Base-by-base conservation (phyloP, 139 green algal species). In the Closterium sp. region DNA sequence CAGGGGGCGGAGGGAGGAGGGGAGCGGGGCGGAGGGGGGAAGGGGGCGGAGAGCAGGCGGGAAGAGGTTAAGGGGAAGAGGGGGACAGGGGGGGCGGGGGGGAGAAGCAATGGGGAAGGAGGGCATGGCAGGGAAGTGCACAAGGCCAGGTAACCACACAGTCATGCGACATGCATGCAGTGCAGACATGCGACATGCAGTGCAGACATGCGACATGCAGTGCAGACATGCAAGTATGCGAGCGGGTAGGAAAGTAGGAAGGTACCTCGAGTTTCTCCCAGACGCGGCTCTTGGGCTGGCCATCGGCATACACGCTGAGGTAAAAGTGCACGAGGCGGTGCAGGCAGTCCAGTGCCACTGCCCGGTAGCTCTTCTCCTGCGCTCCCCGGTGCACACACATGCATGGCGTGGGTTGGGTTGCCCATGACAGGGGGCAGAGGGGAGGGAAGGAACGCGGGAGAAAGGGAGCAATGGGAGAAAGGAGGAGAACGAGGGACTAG, bases 241-340 rank as follows among this genome's bases (percentile, higher is more conserved):
- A n/a, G n/a, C n/a, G n/a, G n/a, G n/a, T n/a, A n/a, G n/a, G n/a
- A n/a, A n/a, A 6, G 34, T 10, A 42, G 34, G 34, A 10, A 42
- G 62, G 21, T 87, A 89, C 87, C 87, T 89, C 31, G 87, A 89
- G 87, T 21, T 89, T 73, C 24, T 73, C 87, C 87, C 87, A 89
- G 24, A 89, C 87, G 87, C 87, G 87, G 87, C 87, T 89, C 85
- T 90, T 93, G 29, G 90, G n/a, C 38, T 92, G 85, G 87, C 32
- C 21, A 86, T 38, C 30, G 3, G 85, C 91, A 22, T 93, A 88
- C 10, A 90, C 73, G 27, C 42, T 88, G 24, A 95, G 91, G 89
- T 95, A 95, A 85, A 93, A 95, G 42, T 86, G 93, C 38, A 94
- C 29, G 70, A 95, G 88, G 17, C 87, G 79, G 38, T 94, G 91